Conservation (phyloP, 202 grass and related monocot species). For the Musa balbisiana region DNA sequence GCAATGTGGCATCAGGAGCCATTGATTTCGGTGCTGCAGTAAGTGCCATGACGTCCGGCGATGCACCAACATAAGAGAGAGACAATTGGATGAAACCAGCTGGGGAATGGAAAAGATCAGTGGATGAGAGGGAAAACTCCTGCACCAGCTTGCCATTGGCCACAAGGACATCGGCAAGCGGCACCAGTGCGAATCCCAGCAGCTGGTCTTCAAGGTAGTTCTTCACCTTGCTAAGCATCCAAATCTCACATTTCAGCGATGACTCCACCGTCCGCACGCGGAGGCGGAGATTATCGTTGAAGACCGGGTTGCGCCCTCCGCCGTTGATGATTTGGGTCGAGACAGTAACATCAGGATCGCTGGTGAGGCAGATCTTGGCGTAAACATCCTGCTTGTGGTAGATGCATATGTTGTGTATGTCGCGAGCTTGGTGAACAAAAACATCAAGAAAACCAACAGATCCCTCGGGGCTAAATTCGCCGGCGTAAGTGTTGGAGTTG, state of each 20-base stretch:
- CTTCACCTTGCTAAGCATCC: conserved; percentile 87
- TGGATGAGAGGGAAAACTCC: conserved; percentile 82
- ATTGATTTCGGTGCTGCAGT: not conserved
- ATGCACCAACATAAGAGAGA: conserved; percentile 70
- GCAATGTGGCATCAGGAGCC: conserved; percentile 31
- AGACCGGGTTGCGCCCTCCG: conserved; percentile 76
- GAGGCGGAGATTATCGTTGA: conserved; percentile 70
- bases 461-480: not conserved
- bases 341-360: conserved; percentile 41
- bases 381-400: conserved; percentile 99
- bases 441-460: conserved; percentile 42
- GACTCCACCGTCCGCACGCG: conserved; percentile 58
- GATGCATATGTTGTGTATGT: conserved; percentile 98
- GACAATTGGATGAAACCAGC: conserved; percentile 68
- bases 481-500: not conserved
- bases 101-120: conserved; percentile 73
- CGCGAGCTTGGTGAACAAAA: conserved; percentile 66
- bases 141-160: conserved; percentile 47
- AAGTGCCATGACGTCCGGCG: conserved; percentile 62
- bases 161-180: conserved; percentile 60
- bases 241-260: conserved; percentile 77
- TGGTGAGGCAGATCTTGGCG: conserved; percentile 59
- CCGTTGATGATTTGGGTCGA: conserved; percentile 70
- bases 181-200: conserved; percentile 67
- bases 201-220: conserved; percentile 91